Evolutionary conservation across 1,139 yeast species (phyloP), one percentile per base, ranked within the genome.

Genomic region (Candida glucosophila): DNA sequence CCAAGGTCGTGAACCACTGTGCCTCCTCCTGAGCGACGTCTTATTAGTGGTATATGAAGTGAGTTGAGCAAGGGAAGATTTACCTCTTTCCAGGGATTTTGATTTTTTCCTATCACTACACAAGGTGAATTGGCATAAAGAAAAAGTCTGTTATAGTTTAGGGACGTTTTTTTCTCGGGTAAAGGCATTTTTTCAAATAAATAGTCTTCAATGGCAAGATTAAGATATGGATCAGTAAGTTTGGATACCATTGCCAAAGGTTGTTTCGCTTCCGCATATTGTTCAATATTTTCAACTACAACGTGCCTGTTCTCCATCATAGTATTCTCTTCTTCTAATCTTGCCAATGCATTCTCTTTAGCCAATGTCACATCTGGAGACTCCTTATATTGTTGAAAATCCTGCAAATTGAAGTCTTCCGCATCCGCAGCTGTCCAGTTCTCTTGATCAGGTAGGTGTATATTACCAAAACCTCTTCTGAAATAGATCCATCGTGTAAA

Each of bases 1-100:
- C 97, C 95, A n/a, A 65, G 41, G 50, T 90, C 98, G 47, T 92
- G 99, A 7, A 86, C 95, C 1, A 92, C 99, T 0, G 97, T 76
- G 0, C 99, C 99, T 2, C 99, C 99, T 1, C 99, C 99, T 2
- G 94, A 79, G 24, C 70, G 59, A 32, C 99, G 61, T 37, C 98
- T 60, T 3, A 92, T 51, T 8, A 88, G 48, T 0, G 93, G 90
- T n/a, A 83, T 64, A 2, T 62, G 60, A 8, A 72, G 49, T 1
- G 62, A 43, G 5, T 65, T 57, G 7, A 83, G 55, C n/a, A 73
- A 43, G 0, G 75, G 70, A 4, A 90, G 34, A 41, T 83, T 80
- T 17, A 78, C 69, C 46, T 90, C 99, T 32, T 76, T 71, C 88
- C 92, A 90, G 2, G 96, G 94, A 38, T 86, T 90, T 49, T 92